Conservation (phyloP, 495 filamentous ascomycete species). For the Daldinia grandis region DNA sequence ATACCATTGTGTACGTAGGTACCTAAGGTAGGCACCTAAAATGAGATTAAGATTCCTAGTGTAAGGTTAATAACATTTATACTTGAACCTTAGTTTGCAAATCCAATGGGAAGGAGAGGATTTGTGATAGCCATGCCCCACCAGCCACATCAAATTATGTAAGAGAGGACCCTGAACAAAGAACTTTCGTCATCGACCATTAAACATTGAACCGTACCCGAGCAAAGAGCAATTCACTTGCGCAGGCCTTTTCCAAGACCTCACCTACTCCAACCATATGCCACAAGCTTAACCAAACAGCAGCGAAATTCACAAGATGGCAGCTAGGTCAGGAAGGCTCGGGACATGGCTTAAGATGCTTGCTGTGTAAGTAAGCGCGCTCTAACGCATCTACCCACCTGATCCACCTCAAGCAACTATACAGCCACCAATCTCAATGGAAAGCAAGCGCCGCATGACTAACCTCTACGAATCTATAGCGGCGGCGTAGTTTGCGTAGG, state of each 20-base stretch:
- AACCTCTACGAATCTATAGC: conserved; percentile 55
- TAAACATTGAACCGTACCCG: not conserved
- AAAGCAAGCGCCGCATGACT: conserved; percentile 15
- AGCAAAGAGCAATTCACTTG: conserved; percentile 5
- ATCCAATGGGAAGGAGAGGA: not conserved
- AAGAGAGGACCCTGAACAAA: conserved; percentile 31
- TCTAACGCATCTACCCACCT: conserved; percentile 16
- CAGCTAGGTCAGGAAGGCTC: conserved; percentile 39
- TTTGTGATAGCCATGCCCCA: conserved; percentile 6
- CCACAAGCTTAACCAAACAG: conserved; percentile 8
- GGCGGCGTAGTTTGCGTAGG: conserved; percentile 75
- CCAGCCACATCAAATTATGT: conserved; percentile 19
- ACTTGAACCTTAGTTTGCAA: not conserved
- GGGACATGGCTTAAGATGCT: conserved; percentile 58
- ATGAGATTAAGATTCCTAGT: not conserved
- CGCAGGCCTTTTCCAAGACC: conserved; percentile 23
- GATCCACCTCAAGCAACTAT: not conserved
- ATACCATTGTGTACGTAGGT: too few relatives aligned
- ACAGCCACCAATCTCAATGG: conserved; percentile 1
- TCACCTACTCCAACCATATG: conserved; percentile 25
- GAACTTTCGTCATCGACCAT: conserved; percentile 43
- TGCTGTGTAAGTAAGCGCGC: conserved; percentile 62
- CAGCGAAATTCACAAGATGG: conserved; percentile 33
- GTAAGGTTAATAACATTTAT: not conserved
- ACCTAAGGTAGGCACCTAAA: not conserved